phyloP scores from a whole-genome alignment of 2,329 filamentous ascomycete species.

The Aureobasidium zeae region DNA sequence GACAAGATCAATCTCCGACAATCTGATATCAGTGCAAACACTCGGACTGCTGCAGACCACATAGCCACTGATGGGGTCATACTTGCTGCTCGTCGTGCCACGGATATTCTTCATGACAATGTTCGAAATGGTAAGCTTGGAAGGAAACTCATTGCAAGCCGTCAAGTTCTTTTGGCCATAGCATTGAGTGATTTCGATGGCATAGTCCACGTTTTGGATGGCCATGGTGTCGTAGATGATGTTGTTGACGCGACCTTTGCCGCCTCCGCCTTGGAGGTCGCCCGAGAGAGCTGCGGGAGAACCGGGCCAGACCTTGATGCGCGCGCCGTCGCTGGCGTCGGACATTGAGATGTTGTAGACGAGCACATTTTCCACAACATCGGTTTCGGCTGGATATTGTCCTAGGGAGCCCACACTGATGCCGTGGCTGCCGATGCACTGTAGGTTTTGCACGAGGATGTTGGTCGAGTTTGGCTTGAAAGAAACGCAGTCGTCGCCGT shows the following conservation, averaged over 20 bases:
- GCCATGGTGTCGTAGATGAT: conserved; percentile 57
- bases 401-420: conserved; percentile 65
- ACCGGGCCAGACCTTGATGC: conserved; percentile 67
- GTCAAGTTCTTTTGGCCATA: conserved; percentile 54
- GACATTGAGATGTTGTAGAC: conserved; percentile 31
- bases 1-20: conserved; percentile 24
- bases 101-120: conserved; percentile 48
- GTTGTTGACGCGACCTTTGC: conserved; percentile 53
- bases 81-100: conserved; percentile 43
- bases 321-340: conserved; percentile 50
- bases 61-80: conserved; percentile 35
- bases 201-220: conserved; percentile 55
- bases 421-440: conserved; percentile 61
- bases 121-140: conserved; percentile 46
- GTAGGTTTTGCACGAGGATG: conserved; percentile 56
- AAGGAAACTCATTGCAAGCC: conserved; percentile 51
- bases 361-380: conserved; percentile 61
- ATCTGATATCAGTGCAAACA: conserved; percentile 43
- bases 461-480: conserved; percentile 68
- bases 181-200: conserved; percentile 57
- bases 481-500: conserved; percentile 62
- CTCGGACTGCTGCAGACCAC: conserved; percentile 36
- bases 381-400: conserved; percentile 54
- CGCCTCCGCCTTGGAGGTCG: conserved; percentile 58
- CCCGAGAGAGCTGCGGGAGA: conserved; percentile 45